Evolutionary conservation across 192 early-diverging fungal species (phyloP), one percentile per base, ranked within the genome.

Genomic region (Gamsiella multidivaricata): DNA sequence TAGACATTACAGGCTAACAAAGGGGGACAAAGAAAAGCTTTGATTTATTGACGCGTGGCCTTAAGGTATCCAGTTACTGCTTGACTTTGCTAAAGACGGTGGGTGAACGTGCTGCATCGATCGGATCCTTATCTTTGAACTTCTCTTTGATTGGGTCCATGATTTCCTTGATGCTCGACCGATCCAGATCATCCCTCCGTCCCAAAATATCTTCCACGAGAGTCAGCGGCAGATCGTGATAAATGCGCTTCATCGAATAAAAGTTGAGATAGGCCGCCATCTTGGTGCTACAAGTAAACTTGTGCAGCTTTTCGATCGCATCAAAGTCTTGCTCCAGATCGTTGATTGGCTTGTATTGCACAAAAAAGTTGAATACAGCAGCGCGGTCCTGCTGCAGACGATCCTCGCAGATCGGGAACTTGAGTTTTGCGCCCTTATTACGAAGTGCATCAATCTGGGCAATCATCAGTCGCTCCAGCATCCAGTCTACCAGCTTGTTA

Each of bases 101-200:
- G 18, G 88, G 82, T 34, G 80, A 43, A 11, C 84, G 80, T 20
- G 79, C 71, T 1, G 79, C 64, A 50, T 84, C 80, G 18, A 29
- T 57, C 1, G 83, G 69, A 61, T 87, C 85, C 55, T 83, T 80
- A 39, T 89, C 88, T 45, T 88, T 88, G 54, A 83, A 86, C 69
- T 92, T 96, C 42, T 83, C 83, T 58, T 85, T 80, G 57, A 92
- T 89, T 15, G 87, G 88, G 63, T 96, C 95, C 88, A 97, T 90
- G 37, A 98, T 90, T 54, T 94, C 93, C 72, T 91, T 95, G 52
- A 96, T 79, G 58, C 88, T 86, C 37, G 88, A 83, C 78, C 91
- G 91, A 46, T 98, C 94, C 71, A 98, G 80, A 78, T 99, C 97
- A 81, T 98, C 96, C 58, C 97, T 85, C 76, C 90, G 93, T 43